phyloP scores from a whole-genome alignment of 805 yeast genomes.

The Candida odintsovae region DNA sequence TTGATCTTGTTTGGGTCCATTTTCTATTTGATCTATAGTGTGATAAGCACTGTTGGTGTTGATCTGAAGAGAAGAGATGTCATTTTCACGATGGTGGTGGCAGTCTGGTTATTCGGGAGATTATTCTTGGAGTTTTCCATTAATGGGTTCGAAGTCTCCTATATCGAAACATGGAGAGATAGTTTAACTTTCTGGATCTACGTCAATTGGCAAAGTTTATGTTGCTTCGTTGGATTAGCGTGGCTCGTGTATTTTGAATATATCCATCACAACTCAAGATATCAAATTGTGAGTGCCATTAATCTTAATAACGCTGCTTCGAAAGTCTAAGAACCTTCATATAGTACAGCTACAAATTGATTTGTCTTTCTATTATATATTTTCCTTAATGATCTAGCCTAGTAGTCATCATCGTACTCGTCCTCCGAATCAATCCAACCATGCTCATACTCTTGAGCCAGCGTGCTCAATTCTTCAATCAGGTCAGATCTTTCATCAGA shows the following conservation, averaged over 20 bases:
- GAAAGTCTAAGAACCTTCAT: neutral
- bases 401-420: slow-evolving; percentile 33
- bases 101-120: neutral
- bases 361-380: neutral
- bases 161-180: neutral
- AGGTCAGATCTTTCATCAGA: slow-evolving; percentile 50
- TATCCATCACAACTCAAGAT: neutral
- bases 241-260: neutral
- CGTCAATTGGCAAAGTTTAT: neutral
- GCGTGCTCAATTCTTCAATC: slow-evolving; percentile 39
- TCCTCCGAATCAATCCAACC: slow-evolving; percentile 41
- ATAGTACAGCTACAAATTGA: too few species aligned
- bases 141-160: neutral
- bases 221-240: neutral
- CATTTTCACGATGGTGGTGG: neutral
- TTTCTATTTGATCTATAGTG: neutral
- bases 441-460: slow-evolving; percentile 42
- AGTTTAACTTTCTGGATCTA: neutral
- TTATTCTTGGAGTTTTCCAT: neutral
- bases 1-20: neutral
- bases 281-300: neutral
- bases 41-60: neutral
- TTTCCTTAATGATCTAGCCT: neutral
- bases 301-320: neutral
- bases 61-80: neutral